Percentiles rank a stretch among this genome's conserved stretches.
These are phyloP conservation scores for Bipolaris bicolor DNA, from an alignment of 2,329 filamentous ascomycete genomes.

Conservation along the genomic window DNA sequence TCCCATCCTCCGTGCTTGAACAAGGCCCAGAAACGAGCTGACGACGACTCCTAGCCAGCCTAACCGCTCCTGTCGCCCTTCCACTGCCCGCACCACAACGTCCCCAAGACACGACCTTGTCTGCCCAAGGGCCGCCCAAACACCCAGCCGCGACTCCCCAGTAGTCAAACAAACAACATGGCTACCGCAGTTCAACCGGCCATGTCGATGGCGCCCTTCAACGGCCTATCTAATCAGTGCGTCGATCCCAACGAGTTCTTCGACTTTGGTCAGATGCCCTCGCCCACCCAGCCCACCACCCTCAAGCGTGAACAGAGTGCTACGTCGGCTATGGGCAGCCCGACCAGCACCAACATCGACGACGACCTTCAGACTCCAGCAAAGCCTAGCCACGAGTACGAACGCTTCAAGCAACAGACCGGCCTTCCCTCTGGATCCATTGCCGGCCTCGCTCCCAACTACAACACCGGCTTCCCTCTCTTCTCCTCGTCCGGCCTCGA, in stretches of 20 bases:
- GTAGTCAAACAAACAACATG: conserved; percentile 31
- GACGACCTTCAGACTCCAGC: conserved; percentile 66
- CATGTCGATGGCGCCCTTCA: conserved; percentile 47
- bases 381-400: conserved; percentile 92
- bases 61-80: conserved; percentile 36
- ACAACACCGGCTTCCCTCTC: conserved; percentile 48
- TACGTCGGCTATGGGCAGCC: conserved; percentile 59
- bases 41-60: conserved; percentile 45
- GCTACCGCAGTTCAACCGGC: conserved; percentile 46
- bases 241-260: conserved; percentile 52
- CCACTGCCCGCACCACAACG: conserved; percentile 25
- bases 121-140: conserved; percentile 35
- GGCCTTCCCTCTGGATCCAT: conserved; percentile 86
- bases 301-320: conserved; percentile 60
- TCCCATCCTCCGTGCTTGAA: conserved; percentile 39
- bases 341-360: conserved; percentile 60
- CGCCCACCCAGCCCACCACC: conserved; percentile 61
- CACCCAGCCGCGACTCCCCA: conserved; percentile 19
- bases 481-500: conserved; percentile 70
- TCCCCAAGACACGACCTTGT: conserved; percentile 32
- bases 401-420: conserved; percentile 93
- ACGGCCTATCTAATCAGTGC: conserved; percentile 44
- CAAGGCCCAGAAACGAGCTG: conserved; percentile 44
- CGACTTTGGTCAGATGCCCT: conserved; percentile 66
- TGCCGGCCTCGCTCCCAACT: conserved; percentile 73